Base-by-base conservation (phyloP, 2,329 filamentous ascomycete genomes). In the Colletotrichum costaricense region DNA sequence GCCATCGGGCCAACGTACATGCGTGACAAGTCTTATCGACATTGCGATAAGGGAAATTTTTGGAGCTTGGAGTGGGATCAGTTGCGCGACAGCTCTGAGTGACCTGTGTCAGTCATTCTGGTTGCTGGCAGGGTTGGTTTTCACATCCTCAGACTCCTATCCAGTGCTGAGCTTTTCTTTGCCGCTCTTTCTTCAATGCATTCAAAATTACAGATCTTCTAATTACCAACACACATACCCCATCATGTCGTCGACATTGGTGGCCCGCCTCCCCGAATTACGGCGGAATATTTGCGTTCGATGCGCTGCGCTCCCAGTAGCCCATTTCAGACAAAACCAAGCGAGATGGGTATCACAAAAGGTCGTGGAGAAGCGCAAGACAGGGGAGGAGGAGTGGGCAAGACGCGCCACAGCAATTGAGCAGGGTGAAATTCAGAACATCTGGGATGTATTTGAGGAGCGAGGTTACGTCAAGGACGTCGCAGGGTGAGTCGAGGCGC, bases 391-490 rank as follows among this genome's bases (percentile, higher is more conserved):
- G 54, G 78, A 83, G 24, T 93, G 91, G 90, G 76, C 83, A 19
- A 74, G 81, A 58, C 81, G 82, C 64, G 88, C 89, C 3, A 71
- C 82, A 46, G 77, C 79, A 71, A 91, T 93, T 57, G 58, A 84
- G 63, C 80, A 81, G 1, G 91, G 91, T 57, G 82, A 88, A 76
- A 69, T 81, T 60, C 84, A 84, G 57, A 84, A 90, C 75, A 87
- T 92, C 66, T 90, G 93, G 83, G 88, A 90, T 65, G 77, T 92
- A 22, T 85, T 97, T 14, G 89, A 94, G 76, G 91, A 93, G 81
- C 87, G 94, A 78, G 94, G 93, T 56, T 91, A 90, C 75, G 85
- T 96, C 74, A 94, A 95, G 78, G 90, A 94, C 75, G 86, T 93
- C 42, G 93, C 93, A 76, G 94, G 93, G 93, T 94, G 85, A 76